phyloP scores from a whole-genome alignment of 331 rosid genomes.

The Saraca asoca region DNA sequence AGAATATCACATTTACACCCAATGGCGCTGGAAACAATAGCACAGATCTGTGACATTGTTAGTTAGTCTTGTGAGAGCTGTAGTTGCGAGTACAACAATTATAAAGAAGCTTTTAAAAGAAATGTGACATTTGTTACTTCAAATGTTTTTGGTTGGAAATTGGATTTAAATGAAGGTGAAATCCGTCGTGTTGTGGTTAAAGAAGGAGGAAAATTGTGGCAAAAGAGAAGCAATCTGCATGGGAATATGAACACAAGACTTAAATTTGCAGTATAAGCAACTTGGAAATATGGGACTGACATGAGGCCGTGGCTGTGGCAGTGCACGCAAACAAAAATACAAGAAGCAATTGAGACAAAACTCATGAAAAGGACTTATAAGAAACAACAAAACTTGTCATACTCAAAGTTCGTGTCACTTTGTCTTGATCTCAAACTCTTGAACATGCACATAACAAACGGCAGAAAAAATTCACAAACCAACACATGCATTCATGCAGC shows the following conservation, averaged over 20 bases:
- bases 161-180: not conserved
- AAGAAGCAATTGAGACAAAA: constrained; percentile 28
- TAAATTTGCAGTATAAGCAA: constrained; percentile 15
- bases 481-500: no score
- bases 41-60: no score
- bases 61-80: no score
- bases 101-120: no score
- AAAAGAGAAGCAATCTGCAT: not conserved
- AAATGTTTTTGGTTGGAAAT: not conserved
- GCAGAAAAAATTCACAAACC: no score
- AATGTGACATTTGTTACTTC: no score
- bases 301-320: not conserved
- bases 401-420: constrained; percentile 13
- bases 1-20: no score
- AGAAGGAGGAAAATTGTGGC: not conserved
- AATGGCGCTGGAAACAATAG: no score
- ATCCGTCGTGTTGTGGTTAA: not conserved
- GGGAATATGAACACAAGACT: constrained; percentile 3
- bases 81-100: no score
- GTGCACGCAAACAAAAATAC: not conserved
- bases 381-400: constrained; percentile 25
- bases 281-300: not conserved
- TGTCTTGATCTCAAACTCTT: not conserved
- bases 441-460: no score
- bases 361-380: constrained; percentile 41